These are phyloP conservation scores for Tulasnella sp. DNA, from an alignment of 768 basidiomycete genomes.

Conservation along the genomic window DNA sequence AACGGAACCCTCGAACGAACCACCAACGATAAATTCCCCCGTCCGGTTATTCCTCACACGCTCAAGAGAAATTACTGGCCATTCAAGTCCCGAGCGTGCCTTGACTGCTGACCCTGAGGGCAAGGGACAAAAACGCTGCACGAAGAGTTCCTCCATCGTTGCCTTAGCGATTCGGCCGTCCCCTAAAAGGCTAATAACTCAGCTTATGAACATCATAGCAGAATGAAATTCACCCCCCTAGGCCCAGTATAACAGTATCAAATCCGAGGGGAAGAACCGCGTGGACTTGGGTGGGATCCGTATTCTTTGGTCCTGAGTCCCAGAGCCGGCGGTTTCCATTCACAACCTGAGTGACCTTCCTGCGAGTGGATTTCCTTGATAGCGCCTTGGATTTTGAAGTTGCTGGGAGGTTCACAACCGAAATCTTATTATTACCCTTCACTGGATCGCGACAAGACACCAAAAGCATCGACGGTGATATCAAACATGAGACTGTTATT, in stretches of 20 bases:
- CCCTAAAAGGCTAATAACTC: slow-evolving; percentile 19
- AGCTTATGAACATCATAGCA: background rate
- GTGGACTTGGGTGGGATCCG: slow-evolving; percentile 38
- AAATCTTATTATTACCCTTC: background rate
- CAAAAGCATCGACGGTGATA: slow-evolving; percentile 15
- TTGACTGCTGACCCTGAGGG: slow-evolving; percentile 24
- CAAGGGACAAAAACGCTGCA: slow-evolving; percentile 20
- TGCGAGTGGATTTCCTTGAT: background rate
- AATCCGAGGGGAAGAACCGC: slow-evolving; percentile 60
- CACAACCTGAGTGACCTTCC: background rate
- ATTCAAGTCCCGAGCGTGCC: slow-evolving; percentile 49
- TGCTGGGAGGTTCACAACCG: background rate
- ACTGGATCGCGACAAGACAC: slow-evolving; percentile 13
- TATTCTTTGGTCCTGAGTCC: background rate
- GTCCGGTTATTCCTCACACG: slow-evolving; percentile 61
- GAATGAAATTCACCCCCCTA: slow-evolving; percentile 50
- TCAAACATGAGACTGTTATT: background rate
- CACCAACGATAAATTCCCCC: slow-evolving; percentile 67
- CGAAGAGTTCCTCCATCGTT: slow-evolving; percentile 3
- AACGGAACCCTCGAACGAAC: slow-evolving; percentile 77
- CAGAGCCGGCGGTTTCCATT: background rate
- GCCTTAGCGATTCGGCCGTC: slow-evolving; percentile 31
- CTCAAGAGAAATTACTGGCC: slow-evolving; percentile 56
- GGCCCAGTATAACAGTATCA: slow-evolving; percentile 64
- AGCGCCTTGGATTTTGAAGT: background rate